Percentiles rank a stretch among this genome's conserved stretches.
Evolutionary conservation across 805 yeast genomes (phyloP).

Genomic region (Metschnikowia shivogae): DNA sequence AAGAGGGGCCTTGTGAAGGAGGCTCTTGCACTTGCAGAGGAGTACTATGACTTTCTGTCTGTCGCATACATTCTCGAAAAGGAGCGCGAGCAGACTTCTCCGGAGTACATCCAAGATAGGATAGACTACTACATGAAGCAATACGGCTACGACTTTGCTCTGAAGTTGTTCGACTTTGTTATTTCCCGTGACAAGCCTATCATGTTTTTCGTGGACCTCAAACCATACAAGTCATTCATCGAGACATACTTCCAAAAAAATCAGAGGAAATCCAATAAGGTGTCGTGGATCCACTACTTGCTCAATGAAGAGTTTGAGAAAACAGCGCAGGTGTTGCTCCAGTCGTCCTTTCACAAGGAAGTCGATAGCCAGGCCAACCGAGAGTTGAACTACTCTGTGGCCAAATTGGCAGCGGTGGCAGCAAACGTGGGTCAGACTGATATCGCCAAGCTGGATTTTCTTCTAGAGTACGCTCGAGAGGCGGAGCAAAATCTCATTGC

Average conservation of each 20-base stretch:
- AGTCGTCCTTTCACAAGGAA: constrained; percentile 30
- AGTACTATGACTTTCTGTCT: constrained; percentile 60
- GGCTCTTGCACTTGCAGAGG: constrained; percentile 61
- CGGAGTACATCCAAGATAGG: constrained; percentile 17
- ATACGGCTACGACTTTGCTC: constrained; percentile 68
- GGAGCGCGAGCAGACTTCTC: constrained; percentile 24
- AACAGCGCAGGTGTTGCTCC: constrained; percentile 48
- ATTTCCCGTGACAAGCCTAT: constrained; percentile 49
- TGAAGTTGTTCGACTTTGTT: constrained; percentile 55
- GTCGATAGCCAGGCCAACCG: constrained; percentile 45
- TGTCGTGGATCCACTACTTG: constrained; percentile 72
- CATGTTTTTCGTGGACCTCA: constrained; percentile 53
- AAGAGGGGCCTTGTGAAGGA: constrained; percentile 46
- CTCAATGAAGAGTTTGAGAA: constrained; percentile 44
- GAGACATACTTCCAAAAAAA: constrained; percentile 48
- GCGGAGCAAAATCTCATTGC: constrained; percentile 49
- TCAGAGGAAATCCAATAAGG: constrained; percentile 40
- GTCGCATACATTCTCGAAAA: constrained; percentile 48
- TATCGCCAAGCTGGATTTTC: not conserved
- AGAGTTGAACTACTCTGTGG: constrained; percentile 60
- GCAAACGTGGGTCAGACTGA: constrained; percentile 16
- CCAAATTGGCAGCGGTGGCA: constrained; percentile 62
- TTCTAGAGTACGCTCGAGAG: constrained; percentile 18
- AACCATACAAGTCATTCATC: constrained; percentile 47
- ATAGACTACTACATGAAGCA: constrained; percentile 53